phyloP scores from a whole-genome alignment of 2,329 filamentous ascomycete species.

The Bipolaris victoriae region DNA sequence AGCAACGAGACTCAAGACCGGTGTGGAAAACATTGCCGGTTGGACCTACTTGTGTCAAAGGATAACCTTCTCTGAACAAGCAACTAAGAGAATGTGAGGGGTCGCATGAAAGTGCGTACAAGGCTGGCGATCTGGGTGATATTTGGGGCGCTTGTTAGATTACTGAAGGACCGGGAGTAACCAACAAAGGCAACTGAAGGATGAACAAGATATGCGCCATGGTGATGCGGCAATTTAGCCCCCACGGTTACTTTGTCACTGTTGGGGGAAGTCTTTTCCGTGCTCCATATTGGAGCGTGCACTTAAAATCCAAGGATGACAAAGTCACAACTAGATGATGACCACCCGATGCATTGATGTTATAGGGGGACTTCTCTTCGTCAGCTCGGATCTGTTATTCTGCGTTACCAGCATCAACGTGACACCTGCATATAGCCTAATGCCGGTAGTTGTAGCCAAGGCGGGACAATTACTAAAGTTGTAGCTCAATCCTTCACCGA shows the following conservation, averaged over 20 bases:
- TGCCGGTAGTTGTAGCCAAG: neutral
- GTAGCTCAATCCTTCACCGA: neutral
- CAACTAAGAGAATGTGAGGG: neutral
- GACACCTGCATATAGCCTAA: neutral
- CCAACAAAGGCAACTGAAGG: neutral
- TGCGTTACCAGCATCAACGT: neutral
- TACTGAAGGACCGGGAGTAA: neutral
- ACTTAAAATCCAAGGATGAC: neutral
- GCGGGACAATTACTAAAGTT: neutral
- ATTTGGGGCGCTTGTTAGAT: neutral
- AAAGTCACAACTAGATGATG: neutral
- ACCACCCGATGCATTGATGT: neutral
- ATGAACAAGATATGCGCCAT: neutral
- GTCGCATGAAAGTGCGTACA: neutral
- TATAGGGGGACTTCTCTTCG: too few relatives aligned
- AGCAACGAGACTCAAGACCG: neutral
- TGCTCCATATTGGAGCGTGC: too few relatives aligned
- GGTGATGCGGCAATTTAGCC: neutral
- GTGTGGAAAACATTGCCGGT: neutral
- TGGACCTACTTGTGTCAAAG: neutral
- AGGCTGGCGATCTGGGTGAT: neutral
- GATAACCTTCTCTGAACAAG: too few relatives aligned
- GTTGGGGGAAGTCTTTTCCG: neutral
- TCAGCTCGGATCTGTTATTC: neutral
- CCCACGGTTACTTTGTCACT: neutral